Conservation (phyloP, 148 eudicot genomes). For the Cornus florida region DNA sequence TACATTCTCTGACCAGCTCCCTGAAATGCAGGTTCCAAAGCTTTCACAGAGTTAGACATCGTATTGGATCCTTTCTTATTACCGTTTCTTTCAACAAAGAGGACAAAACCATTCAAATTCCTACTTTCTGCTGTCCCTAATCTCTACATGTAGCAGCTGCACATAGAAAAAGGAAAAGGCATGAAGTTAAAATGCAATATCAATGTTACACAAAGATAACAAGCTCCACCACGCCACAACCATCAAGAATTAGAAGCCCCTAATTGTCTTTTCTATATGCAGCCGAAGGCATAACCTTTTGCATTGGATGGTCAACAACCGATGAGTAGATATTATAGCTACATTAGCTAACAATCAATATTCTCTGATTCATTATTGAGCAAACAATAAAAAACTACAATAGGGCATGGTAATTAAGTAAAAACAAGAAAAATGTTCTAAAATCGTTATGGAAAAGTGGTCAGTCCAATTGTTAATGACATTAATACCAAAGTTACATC, state of each 20-base stretch:
- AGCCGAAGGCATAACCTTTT: neutral
- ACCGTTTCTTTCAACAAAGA: constrained; percentile 5
- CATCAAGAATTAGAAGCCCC: neutral
- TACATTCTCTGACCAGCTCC: constrained; percentile 91
- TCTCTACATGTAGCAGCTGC: constrained; percentile 4
- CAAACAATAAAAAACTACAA: neutral
- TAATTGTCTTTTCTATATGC: neutral
- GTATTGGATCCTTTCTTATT: constrained; percentile 9
- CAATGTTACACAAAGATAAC: neutral
- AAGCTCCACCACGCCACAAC: neutral
- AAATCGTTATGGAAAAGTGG: too few relatives aligned
- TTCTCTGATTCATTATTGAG: too few relatives aligned
- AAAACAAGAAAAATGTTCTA: too few relatives aligned
- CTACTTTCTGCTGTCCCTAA: constrained; percentile 7
- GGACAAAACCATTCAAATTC: constrained; percentile 9
- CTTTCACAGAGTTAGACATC: constrained; percentile 81
- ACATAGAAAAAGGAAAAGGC: neutral
- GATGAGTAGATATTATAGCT: neutral
- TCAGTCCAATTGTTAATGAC: too few relatives aligned
- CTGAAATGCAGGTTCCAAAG: constrained; percentile 92
- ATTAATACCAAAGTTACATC: too few relatives aligned
- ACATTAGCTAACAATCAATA: neutral
- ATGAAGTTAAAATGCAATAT: neutral
- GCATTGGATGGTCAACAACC: neutral
- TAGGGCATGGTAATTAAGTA: too few relatives aligned